phyloP scores from a whole-genome alignment of 371 early-diverging fungal genomes.

The Nematocida major region DNA sequence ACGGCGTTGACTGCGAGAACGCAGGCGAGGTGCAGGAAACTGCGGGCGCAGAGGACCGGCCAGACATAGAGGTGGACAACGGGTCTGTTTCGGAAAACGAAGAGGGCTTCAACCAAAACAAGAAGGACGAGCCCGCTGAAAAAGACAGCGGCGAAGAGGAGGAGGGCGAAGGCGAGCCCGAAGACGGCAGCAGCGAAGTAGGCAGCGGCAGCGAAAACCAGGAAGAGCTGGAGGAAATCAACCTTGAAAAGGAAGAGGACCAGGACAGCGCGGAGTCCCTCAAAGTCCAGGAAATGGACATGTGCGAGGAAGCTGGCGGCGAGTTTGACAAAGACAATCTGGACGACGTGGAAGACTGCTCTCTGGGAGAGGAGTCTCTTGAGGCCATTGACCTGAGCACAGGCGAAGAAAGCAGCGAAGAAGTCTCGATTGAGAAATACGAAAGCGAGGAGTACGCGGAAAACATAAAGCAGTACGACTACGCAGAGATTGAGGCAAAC shows the following conservation, averaged over 20 bases:
- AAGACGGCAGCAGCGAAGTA: background rate
- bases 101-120: constrained; percentile 49
- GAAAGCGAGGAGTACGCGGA: constrained; percentile 54
- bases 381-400: constrained; percentile 53
- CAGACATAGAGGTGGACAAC: constrained; percentile 45
- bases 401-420: constrained; percentile 25
- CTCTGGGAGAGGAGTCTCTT: constrained; percentile 45
- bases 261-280: constrained; percentile 47
- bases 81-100: constrained; percentile 43
- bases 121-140: constrained; percentile 20
- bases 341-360: constrained; percentile 49
- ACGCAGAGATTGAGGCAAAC: constrained; percentile 53
- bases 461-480: constrained; percentile 41
- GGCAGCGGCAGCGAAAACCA: constrained; percentile 1
- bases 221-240: constrained; percentile 12
- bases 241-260: constrained; percentile 20
- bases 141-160: constrained; percentile 18
- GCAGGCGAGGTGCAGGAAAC: constrained; percentile 42
- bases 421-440: constrained; percentile 52
- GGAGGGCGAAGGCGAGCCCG: constrained; percentile 5
- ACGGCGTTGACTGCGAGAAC: constrained; percentile 48
- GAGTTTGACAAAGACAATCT: constrained; percentile 17
- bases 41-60: constrained; percentile 47
- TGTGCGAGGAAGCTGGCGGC: constrained; percentile 32
- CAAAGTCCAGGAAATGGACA: constrained; percentile 55